A percentile compares a stretch with the other conserved stretches of the same genome.
These are phyloP conservation scores for Pseudogymnoascus sp. DNA, from an alignment of 2,329 filamentous ascomycete species.

Conservation along the genomic window DNA sequence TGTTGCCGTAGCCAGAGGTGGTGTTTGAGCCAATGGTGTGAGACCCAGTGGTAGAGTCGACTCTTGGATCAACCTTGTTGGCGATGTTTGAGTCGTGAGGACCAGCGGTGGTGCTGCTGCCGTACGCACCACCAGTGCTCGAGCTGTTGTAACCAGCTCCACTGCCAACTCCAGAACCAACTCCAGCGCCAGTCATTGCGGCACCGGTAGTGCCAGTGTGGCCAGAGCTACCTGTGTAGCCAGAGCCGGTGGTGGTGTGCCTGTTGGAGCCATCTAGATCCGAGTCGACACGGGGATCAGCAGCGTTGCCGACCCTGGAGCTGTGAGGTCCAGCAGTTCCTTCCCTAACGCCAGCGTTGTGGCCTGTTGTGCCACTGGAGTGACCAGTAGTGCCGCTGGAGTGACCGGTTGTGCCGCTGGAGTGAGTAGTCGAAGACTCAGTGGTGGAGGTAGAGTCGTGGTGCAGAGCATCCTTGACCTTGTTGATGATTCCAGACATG, in stretches of 20 bases:
- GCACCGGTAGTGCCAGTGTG: slow-evolving; percentile 13
- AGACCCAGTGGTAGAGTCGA: slow-evolving; percentile 38
- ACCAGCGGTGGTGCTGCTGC: slow-evolving; percentile 33
- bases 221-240: background rate
- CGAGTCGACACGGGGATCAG: slow-evolving; percentile 31
- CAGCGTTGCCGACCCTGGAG: slow-evolving; percentile 32
- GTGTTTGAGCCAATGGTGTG: slow-evolving; percentile 11
- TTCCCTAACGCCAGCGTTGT: slow-evolving; percentile 21
- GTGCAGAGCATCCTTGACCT: slow-evolving; percentile 39
- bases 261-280: slow-evolving; percentile 2
- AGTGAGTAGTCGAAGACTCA: slow-evolving; percentile 13
- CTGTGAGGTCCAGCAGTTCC: slow-evolving; percentile 29
- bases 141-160: slow-evolving; percentile 11
- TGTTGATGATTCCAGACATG: slow-evolving; percentile 40
- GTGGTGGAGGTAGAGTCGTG: slow-evolving; percentile 18
- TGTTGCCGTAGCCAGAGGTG: slow-evolving; percentile 6
- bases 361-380: slow-evolving; percentile 18
- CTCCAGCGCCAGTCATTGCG: slow-evolving; percentile 22
- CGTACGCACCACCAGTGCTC: slow-evolving; percentile 11
- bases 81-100: slow-evolving; percentile 41
- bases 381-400: slow-evolving; percentile 8
- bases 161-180: slow-evolving; percentile 42
- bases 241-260: slow-evolving; percentile 1
- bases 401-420: slow-evolving; percentile 21
- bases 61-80: slow-evolving; percentile 45